Conservation (phyloP, 2,329 filamentous ascomycete species). For the Colletotrichum tropicale region DNA sequence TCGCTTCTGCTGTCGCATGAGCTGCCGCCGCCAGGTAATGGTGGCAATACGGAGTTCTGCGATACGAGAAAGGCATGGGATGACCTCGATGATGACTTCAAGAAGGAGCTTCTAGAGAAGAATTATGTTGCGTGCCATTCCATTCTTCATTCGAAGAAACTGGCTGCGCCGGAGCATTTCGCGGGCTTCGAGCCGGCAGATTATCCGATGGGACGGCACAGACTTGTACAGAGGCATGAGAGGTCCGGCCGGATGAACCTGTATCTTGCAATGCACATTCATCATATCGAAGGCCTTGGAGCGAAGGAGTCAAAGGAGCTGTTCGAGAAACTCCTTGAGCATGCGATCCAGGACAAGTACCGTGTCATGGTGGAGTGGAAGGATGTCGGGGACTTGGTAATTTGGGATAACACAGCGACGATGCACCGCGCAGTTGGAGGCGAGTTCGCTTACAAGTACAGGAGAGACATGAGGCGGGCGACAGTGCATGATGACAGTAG, state of each 20-base stretch:
- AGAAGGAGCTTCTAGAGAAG: constrained; percentile 35
- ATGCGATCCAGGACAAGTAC: not conserved
- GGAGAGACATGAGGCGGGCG: not conserved
- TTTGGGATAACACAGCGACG: not conserved
- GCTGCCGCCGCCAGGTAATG: constrained; percentile 50
- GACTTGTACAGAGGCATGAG: not conserved
- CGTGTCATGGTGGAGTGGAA: not conserved
- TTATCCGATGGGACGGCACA: constrained; percentile 22
- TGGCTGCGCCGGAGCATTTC: constrained; percentile 54
- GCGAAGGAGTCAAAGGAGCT: not conserved
- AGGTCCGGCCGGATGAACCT: not conserved
- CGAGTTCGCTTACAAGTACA: not conserved
- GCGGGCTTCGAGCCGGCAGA: constrained; percentile 43
- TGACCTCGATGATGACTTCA: constrained; percentile 41
- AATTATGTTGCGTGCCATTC: constrained; percentile 54
- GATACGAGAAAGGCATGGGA: constrained; percentile 56
- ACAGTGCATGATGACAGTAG: not conserved
- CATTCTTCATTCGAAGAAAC: constrained; percentile 56
- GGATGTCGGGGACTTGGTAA: not conserved
- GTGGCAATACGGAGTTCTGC: constrained; percentile 57
- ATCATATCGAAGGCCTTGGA: not conserved
- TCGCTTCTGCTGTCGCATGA: constrained; percentile 54
- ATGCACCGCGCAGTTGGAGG: not conserved
- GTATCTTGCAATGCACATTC: not conserved
- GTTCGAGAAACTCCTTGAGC: not conserved